Evolutionary conservation across 129 eudicot species (phyloP).

Genomic region (Heracleum sosnowskyi): DNA sequence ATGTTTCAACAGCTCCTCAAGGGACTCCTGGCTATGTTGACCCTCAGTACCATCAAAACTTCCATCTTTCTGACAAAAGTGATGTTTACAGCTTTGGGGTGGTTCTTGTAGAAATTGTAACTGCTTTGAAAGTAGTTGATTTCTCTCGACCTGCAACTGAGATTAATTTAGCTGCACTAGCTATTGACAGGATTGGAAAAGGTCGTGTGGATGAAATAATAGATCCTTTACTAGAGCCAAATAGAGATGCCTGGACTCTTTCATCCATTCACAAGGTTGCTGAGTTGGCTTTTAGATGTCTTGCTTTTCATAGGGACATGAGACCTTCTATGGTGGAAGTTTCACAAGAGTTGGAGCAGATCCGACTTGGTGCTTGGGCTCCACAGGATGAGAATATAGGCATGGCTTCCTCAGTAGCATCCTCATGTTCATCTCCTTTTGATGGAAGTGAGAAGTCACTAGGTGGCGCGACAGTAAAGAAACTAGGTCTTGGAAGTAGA

Average conservation of each 20-base stretch:
- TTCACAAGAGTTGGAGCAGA: slow-evolving; percentile 78
- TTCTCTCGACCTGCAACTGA: slow-evolving; percentile 65
- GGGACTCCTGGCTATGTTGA: slow-evolving; percentile 98
- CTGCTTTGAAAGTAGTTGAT: slow-evolving; percentile 83
- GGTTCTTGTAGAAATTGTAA: slow-evolving; percentile 81
- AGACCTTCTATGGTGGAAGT: slow-evolving; percentile 96
- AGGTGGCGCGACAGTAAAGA: slow-evolving; percentile 18
- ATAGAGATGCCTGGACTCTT: slow-evolving; percentile 79
- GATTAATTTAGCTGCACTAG: slow-evolving; percentile 86
- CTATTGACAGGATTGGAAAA: slow-evolving; percentile 65
- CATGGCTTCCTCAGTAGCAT: slow-evolving; percentile 56
- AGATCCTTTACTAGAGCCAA: slow-evolving; percentile 67
- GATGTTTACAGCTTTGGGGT: slow-evolving; percentile 97
- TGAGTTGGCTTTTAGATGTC: slow-evolving; percentile 91
- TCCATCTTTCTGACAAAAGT: slow-evolving; percentile 86
- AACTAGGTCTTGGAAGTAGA: slow-evolving; percentile 46
- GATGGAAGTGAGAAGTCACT: slow-evolving; percentile 56
- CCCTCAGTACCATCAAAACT: slow-evolving; percentile 93
- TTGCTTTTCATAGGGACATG: slow-evolving; percentile 88
- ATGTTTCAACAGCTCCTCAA: slow-evolving; percentile 93
- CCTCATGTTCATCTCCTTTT: slow-evolving; percentile 56
- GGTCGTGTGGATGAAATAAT: slow-evolving; percentile 74
- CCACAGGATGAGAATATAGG: slow-evolving; percentile 41
- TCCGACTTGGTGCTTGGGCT: slow-evolving; percentile 61
- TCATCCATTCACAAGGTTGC: slow-evolving; percentile 81